A percentile compares a stretch with the other conserved stretches of the same genome.
Evolutionary conservation across 345 rosid genomes (phyloP).

Genomic region (Salix caprea): DNA sequence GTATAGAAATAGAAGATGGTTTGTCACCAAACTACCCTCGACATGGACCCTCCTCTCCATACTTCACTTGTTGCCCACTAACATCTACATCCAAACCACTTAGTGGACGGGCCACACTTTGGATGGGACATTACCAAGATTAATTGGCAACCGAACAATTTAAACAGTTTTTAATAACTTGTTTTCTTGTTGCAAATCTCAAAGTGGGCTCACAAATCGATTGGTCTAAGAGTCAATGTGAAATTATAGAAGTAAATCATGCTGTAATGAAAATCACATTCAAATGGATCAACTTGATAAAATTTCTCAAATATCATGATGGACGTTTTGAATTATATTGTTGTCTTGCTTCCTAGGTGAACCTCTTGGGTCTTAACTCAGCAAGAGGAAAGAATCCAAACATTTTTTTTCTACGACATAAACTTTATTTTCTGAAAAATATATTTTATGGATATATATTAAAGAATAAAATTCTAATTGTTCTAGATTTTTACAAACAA

Average conservation of each 20-base stretch:
- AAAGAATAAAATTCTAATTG: no score
- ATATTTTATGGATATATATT: no score
- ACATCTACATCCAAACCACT: constrained; percentile 41
- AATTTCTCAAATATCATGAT: constrained; percentile 7
- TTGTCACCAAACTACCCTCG: not conserved
- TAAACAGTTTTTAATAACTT: constrained; percentile 18
- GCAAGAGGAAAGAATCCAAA: not conserved
- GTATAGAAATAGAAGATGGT: not conserved
- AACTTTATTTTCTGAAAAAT: no score
- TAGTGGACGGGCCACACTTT: constrained; percentile 36
- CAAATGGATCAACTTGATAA: not conserved
- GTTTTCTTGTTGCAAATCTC: not conserved
- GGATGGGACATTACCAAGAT: constrained; percentile 35
- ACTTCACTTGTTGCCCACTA: constrained; percentile 55
- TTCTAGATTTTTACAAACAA: accelerated
- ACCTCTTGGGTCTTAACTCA: not conserved
- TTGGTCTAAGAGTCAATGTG: not conserved
- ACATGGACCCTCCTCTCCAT: constrained; percentile 37
- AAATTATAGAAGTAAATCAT: constrained; percentile 6
- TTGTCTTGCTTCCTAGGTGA: not conserved
- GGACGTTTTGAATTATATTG: constrained; percentile 4
- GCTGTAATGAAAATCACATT: not conserved
- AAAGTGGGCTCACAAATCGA: constrained; percentile 9
- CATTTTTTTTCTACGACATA: no score
- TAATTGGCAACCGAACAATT: constrained; percentile 1